Evolutionary conservation across 495 filamentous ascomycete species (phyloP), one percentile per base, ranked within the genome.

Genomic region (Neurospora sp.): DNA sequence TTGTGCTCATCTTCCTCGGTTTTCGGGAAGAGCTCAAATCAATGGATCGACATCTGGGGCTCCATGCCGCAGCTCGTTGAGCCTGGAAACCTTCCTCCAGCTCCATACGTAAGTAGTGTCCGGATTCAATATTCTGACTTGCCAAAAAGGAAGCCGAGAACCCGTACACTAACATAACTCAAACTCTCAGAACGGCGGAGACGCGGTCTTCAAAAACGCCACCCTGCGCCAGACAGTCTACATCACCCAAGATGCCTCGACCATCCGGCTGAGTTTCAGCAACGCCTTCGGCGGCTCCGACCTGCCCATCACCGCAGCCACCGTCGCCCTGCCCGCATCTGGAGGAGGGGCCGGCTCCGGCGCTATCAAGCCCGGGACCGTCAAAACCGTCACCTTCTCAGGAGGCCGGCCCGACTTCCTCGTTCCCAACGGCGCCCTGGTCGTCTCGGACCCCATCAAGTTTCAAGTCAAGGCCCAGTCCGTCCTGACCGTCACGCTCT

Each of bases 141-240:
- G 3, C 39, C 70, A 71, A 4, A 10, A 42, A 7, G 36, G 5
- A 45, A 45, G 38, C 70, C 8, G 36, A 62, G 24, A 62, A 15
- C 13, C 54, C 5, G 24, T 62, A 62, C 3, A 31, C 54, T 62
- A 13, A 62, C 70, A 37, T 5, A 13, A 37, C 69, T 36, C 34
- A 59, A 69, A 24, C 62, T 48, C 15, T 24, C 62, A 82, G 81
- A 82, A 78, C 73, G 72, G 74, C 39, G 73, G 73, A 17, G 62
- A 74, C 54, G 69, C 73, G 9, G 78, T 80, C 24, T 81, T 82
- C 73, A 42, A 76, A 31, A 87, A 90, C 73, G 81, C 87, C 3
- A 90, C 90, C 1, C 79, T 91, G 74, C 88, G 90, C 13, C 88
- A 90, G 78, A 92, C 89, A 0, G 70, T 91, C n/a, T 85, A 86